A percentile compares a stretch with the other conserved stretches of the same genome.
phyloP scores from a whole-genome alignment of 176 grass and related monocot genomes.

The Rhipidocladum racemiflorum region DNA sequence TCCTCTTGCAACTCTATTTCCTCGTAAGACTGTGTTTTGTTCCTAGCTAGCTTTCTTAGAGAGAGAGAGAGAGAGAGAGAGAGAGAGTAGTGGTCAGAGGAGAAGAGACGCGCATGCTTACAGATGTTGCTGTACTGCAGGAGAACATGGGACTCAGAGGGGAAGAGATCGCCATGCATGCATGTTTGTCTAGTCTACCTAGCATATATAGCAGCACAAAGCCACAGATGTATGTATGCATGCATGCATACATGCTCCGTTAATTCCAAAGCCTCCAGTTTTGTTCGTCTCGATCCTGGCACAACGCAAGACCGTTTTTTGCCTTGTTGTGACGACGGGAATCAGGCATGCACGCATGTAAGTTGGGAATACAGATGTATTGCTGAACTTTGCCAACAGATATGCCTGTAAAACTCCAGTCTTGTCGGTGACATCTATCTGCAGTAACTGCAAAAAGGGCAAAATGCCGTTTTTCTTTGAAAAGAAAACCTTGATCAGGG shows the following conservation, averaged over 20 bases:
- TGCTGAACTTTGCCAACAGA: too few species aligned
- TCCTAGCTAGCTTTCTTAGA: not conserved
- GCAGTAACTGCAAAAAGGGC: not conserved
- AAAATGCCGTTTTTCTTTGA: not conserved
- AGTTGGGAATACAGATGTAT: too few species aligned
- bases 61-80: not conserved
- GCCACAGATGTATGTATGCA: not conserved
- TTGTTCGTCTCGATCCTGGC: not conserved
- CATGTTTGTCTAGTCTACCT: not conserved
- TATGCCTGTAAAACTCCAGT: not conserved
- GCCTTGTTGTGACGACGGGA: not conserved
- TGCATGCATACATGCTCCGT: not conserved
- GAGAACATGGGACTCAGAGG: constrained; percentile 29
- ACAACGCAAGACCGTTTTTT: not conserved
- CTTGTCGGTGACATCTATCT: not conserved
- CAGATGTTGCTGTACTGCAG: constrained; percentile 23
- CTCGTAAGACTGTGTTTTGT: not conserved
- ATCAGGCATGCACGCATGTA: not conserved
- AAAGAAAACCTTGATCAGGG: too few species aligned
- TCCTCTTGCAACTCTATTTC: not conserved
- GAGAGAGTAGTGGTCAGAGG: not conserved
- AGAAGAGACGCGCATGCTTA: not conserved
- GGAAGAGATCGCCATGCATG: not conserved
- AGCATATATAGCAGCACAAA: too few species aligned
- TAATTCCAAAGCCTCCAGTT: not conserved